Percentiles rank a stretch among this genome's conserved stretches.
phyloP scores from a whole-genome alignment of 768 basidiomycete species.

The Pleurotus ostreatus region DNA sequence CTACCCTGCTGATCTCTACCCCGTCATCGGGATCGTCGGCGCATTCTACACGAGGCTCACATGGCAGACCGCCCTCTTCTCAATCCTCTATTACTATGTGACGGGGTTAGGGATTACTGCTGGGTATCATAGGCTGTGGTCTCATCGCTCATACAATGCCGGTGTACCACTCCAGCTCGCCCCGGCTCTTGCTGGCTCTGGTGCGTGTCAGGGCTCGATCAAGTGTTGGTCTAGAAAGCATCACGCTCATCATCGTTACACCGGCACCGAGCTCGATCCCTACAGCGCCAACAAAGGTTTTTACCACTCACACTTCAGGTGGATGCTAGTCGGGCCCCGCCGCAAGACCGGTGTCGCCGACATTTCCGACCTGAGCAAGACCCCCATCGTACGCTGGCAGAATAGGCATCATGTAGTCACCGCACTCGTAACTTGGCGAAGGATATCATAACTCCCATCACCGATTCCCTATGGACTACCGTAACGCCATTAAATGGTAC shows the following conservation, averaged over 20 bases:
- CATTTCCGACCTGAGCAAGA: conserved; percentile 80
- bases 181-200: conserved; percentile 81
- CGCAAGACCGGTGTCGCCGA: conserved; percentile 89
- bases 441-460: conserved; percentile 99
- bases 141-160: conserved; percentile 94
- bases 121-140: conserved; percentile 97
- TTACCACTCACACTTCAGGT: conserved; percentile 82
- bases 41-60: conserved; percentile 59
- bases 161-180: conserved; percentile 79
- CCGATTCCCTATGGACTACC: conserved; percentile 94
- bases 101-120: conserved; percentile 85
- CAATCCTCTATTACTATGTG: conserved; percentile 35
- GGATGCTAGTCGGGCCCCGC: conserved; percentile 92
- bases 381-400: conserved; percentile 81
- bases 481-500: conserved; percentile 94
- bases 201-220: conserved; percentile 95
- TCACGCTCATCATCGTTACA: conserved; percentile 96
- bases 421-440: conserved; percentile 90
- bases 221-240: conserved; percentile 99
- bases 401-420: conserved; percentile 83
- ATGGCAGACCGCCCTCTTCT: conserved; percentile 67
- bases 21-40: conserved; percentile 71
- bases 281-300: conserved; percentile 92
- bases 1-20: conserved; percentile 66
- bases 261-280: conserved; percentile 94